Percentiles rank a stretch among this genome's conserved stretches.
These are phyloP conservation scores for Populus simonii DNA, from an alignment of 345 rosid genomes.

Conservation along the genomic window DNA sequence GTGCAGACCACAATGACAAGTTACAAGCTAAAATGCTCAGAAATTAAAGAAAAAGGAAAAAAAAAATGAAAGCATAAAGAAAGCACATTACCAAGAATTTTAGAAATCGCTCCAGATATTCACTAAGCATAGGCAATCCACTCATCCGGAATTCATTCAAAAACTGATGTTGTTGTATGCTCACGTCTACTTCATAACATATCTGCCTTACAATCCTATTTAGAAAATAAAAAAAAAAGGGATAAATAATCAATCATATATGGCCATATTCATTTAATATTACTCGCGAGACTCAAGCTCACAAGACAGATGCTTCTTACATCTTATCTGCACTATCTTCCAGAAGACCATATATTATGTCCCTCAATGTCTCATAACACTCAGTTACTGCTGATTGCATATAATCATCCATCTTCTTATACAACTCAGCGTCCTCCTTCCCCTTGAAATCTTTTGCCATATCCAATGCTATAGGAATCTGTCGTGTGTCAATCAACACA, in stretches of 20 bases:
- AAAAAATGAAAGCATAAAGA: background rate
- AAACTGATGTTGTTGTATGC: conserved; percentile 47
- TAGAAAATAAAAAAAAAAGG: conserved; percentile 21
- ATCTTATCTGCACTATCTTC: conserved; percentile 57
- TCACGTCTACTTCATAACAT: conserved; percentile 47
- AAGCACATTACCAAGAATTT: conserved; percentile 52
- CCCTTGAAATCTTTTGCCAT: conserved; percentile 96
- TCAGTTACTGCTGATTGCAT: conserved; percentile 80
- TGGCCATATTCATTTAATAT: conserved; percentile 1
- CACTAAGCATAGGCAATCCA: conserved; percentile 74
- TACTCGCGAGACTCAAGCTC: conserved; percentile 1
- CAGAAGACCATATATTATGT: conserved; percentile 58
- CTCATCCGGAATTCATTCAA: conserved; percentile 61
- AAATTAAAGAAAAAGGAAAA: conserved; percentile 9
- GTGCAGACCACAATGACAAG: background rate
- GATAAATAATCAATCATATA: background rate
- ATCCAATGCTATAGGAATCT: conserved; percentile 98
- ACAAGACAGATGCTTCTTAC: conserved; percentile 39
- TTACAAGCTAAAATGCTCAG: background rate
- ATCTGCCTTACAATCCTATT: conserved; percentile 57
- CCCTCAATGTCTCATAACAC: conserved; percentile 71
- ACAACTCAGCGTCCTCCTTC: conserved; percentile 62
- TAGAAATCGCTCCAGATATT: conserved; percentile 74
- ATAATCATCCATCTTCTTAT: conserved; percentile 79
- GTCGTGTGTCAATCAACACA: conserved; percentile 23